Evolutionary conservation across 2,329 filamentous ascomycete genomes (phyloP).

Genomic region (Pyricularia sp.): DNA sequence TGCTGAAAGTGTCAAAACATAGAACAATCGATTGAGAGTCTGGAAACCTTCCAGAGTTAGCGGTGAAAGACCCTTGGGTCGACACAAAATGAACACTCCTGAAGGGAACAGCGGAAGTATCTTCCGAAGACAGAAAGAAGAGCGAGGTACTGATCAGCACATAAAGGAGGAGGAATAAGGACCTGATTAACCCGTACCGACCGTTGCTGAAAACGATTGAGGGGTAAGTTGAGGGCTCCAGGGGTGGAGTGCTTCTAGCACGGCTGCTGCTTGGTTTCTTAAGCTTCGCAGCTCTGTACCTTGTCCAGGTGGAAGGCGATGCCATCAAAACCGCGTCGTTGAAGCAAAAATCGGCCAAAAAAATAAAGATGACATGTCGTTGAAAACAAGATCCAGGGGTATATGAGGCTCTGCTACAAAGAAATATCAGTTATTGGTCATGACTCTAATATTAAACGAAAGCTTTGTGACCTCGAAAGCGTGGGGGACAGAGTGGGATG

Average conservation of each 20-base stretch:
- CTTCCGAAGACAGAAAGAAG: background rate
- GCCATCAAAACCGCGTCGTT: background rate
- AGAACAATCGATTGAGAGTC: background rate
- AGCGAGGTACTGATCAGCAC: background rate
- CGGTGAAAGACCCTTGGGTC: background rate
- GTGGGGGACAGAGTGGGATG: constrained; percentile 8
- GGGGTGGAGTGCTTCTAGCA: background rate
- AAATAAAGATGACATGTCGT: constrained; percentile 9
- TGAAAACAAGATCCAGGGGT: constrained; percentile 2
- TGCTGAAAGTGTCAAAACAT: background rate
- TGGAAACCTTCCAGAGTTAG: background rate
- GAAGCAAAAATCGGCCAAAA: constrained; percentile 12
- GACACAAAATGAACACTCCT: background rate
- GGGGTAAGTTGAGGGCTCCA: background rate
- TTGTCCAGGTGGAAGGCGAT: background rate
- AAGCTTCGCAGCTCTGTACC: constrained; percentile 4
- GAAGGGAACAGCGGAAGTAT: background rate
- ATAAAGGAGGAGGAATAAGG: background rate
- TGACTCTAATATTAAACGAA: background rate
- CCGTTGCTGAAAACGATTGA: background rate
- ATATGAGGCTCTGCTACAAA: constrained; percentile 4
- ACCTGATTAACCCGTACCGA: background rate
- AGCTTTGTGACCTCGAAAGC: background rate
- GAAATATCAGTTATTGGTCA: background rate
- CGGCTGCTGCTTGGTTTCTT: constrained; percentile 1